Percentiles rank a stretch among this genome's conserved stretches.
These are phyloP conservation scores for Clathrospora elynae DNA, from an alignment of 2,329 filamentous ascomycete genomes.

Conservation along the genomic window DNA sequence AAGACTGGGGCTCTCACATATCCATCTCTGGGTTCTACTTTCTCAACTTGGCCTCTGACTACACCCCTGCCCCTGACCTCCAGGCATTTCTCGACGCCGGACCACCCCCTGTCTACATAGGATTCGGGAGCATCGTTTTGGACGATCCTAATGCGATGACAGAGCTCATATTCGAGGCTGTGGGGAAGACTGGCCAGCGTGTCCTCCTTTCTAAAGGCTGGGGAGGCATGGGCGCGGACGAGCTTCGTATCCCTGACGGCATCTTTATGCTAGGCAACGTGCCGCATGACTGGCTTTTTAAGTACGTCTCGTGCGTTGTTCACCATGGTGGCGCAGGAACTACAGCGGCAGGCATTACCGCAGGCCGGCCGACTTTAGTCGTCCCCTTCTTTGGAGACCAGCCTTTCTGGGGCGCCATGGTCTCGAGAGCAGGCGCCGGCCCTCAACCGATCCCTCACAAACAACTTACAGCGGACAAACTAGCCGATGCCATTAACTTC, in stretches of 20 bases:
- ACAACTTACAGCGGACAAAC: constrained; percentile 42
- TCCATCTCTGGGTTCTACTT: constrained; percentile 56
- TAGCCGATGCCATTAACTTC: constrained; percentile 54
- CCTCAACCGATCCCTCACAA: constrained; percentile 56
- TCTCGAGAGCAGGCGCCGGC: constrained; percentile 58
- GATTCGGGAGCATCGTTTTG: constrained; percentile 63
- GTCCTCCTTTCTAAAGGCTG: constrained; percentile 60
- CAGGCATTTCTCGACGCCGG: constrained; percentile 55
- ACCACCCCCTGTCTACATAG: constrained; percentile 59
- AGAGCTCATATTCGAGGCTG: constrained; percentile 54
- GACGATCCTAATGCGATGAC: constrained; percentile 56
- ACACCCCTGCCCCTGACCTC: constrained; percentile 49
- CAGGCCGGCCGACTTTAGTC: constrained; percentile 77
- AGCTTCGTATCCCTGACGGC: constrained; percentile 41
- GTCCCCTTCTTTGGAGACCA: constrained; percentile 76
- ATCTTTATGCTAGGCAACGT: constrained; percentile 65
- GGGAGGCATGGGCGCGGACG: not conserved
- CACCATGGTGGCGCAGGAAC: constrained; percentile 87
- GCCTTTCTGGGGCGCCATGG: constrained; percentile 59
- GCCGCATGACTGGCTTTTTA: constrained; percentile 86
- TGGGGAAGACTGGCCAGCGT: constrained; percentile 44
- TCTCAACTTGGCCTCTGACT: constrained; percentile 40
- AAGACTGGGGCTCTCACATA: constrained; percentile 20
- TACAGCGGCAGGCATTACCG: constrained; percentile 76
- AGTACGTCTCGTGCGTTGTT: constrained; percentile 75